These are phyloP conservation scores for Groenewaldozyma tartarivorans DNA, from an alignment of 805 yeast genomes.

Conservation along the genomic window DNA sequence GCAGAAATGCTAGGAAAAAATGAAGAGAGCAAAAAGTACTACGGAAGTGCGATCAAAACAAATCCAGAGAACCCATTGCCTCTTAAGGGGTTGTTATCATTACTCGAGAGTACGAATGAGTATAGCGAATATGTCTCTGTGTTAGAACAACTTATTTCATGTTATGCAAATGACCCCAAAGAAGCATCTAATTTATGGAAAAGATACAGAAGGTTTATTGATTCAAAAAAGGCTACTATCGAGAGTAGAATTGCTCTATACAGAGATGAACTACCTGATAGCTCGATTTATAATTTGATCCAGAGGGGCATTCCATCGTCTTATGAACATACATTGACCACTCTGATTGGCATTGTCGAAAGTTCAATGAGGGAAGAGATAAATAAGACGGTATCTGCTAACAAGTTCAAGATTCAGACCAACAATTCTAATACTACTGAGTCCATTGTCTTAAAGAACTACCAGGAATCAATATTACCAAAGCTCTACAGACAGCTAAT, in stretches of 20 bases:
- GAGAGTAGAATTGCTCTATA: conserved; percentile 12
- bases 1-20: conserved; percentile 34
- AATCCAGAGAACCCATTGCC: conserved; percentile 42
- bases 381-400: conserved; percentile 15
- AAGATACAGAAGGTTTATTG: conserved; percentile 13
- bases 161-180: conserved; percentile 17
- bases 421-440: conserved; percentile 14
- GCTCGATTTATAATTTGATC: conserved; percentile 20
- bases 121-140: conserved; percentile 16
- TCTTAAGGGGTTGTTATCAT: conserved; percentile 66
- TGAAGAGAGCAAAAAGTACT: conserved; percentile 39
- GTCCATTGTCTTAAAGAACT: conserved; percentile 38
- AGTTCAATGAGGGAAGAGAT: conserved; percentile 19
- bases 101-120: conserved; percentile 17
- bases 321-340: conserved; percentile 16
- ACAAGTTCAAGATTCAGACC: conserved; percentile 18
- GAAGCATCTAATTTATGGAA: conserved; percentile 17
- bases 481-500: conserved; percentile 45
- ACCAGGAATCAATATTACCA: conserved; percentile 43
- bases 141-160: conserved; percentile 12
- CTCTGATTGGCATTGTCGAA: conserved; percentile 18
- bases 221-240: conserved; percentile 10
- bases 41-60: conserved; percentile 36
- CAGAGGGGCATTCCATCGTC: conserved; percentile 23
- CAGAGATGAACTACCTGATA: conserved; percentile 23